Base-by-base conservation (phyloP, 768 basidiomycete genomes). In the Pleurotus citrinopileatus region DNA sequence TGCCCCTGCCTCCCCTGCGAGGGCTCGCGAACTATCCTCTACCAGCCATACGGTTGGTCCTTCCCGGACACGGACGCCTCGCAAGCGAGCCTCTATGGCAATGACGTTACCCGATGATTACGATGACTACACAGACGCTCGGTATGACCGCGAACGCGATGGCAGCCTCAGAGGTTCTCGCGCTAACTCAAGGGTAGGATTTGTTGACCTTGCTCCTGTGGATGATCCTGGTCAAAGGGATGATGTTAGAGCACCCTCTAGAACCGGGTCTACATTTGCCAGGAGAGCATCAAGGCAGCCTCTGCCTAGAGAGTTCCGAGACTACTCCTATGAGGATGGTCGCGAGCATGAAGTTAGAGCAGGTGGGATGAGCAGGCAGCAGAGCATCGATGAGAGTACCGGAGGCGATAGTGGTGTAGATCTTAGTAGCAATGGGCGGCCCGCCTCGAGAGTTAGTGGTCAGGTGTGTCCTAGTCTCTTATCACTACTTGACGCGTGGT, bases 291-390 rank as follows among this genome's bases (percentile, higher is more conserved):
- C 68, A 54, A 72, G 84, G 45, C 65, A 54, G 15, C 73, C 75
- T 12, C 55, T 78, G 55, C 78, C 77, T 1, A 63, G 61, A 58
- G 74, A 81, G 59, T 74, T 77, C 65, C 60, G 73, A 57, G 66
- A 65, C 12, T 66, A 68, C 58, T 57, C 64, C 38, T 55, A 54
- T 20, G 66, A 61, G 53, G 53, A 52, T 55, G 3, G 54, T 57
- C 27, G 63, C 34, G 44, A 59, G 50, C 45, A 55, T 44, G 55
- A 51, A 59, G 40, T 29, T 36, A n/a, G 34, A 27, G 43, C 43
- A 10, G 10, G 7, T 12, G 19, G 20, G 13, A 20, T 51, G n/a
- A 37, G 48, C 9, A 34, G 48, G 25, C 48, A 51, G 15, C 29
- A n/a, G 17, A 51, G 48, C 15, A 20, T 22, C 15, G 34, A 37